phyloP scores from a whole-genome alignment of 306 rosid genomes.

The Cucumis hystrix region DNA sequence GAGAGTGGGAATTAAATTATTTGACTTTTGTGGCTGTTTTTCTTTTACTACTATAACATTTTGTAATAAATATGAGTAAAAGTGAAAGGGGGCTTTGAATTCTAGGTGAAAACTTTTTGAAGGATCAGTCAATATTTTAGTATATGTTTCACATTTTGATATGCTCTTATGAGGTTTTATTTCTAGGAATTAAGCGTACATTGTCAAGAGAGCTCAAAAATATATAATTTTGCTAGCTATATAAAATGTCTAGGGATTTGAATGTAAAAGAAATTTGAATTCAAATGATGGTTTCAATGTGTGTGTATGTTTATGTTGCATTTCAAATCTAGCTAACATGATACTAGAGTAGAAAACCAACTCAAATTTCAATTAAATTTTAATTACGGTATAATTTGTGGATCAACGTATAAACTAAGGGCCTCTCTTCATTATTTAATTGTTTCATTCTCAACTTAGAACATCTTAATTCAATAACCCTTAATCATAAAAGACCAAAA shows the following conservation, averaged over 20 bases:
- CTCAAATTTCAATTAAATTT: too few species aligned
- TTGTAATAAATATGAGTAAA: not conserved
- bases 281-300: not conserved
- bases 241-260: not conserved
- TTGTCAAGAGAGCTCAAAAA: not conserved
- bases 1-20: not conserved
- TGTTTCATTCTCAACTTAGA: too few species aligned
- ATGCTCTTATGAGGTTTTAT: not conserved
- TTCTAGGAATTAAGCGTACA: too few species aligned
- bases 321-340: too few species aligned
- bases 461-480: too few species aligned
- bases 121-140: not conserved
- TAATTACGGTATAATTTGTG: too few species aligned
- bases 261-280: not conserved
- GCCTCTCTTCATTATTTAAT: too few species aligned
- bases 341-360: too few species aligned
- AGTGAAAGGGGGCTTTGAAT: not conserved
- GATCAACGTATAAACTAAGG: too few species aligned
- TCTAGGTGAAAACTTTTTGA: not conserved
- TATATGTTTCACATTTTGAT: not conserved
- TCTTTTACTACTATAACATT: not conserved
- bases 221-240: not conserved
- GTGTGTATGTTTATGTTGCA: too few species aligned
- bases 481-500: too few species aligned
- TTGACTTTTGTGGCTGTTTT: not conserved